phyloP scores from a whole-genome alignment of 176 grass and related monocot species.

The Oryza glaberrima region DNA sequence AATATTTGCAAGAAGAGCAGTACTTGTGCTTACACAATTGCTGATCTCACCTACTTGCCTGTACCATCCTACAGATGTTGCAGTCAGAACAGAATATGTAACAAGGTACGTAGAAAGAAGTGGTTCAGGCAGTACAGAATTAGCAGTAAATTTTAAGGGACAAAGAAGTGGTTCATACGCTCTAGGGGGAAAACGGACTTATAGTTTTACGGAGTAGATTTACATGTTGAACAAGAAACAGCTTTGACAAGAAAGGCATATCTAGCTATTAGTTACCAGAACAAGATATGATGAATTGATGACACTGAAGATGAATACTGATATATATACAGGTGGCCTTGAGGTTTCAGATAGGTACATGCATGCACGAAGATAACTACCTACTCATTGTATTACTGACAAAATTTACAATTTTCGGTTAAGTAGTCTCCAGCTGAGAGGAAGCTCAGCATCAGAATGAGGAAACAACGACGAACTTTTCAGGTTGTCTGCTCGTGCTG shows the following conservation, averaged over 20 bases:
- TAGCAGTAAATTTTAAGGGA: neutral
- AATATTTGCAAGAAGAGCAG: neutral
- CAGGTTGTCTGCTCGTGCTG: neutral
- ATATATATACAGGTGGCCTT: conserved; percentile 26
- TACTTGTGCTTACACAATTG: neutral
- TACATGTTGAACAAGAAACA: neutral
- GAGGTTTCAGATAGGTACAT: conserved; percentile 7
- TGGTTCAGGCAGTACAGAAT: neutral
- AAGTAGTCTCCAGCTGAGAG: neutral
- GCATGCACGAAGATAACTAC: neutral
- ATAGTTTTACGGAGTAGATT: neutral
- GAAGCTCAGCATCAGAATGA: neutral
- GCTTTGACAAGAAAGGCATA: neutral
- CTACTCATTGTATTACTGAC: neutral
- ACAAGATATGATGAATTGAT: neutral
- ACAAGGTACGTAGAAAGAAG: neutral
- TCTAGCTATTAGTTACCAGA: neutral
- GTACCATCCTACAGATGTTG: neutral
- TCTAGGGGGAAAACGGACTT: neutral
- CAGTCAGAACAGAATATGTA: neutral
- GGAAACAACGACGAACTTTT: neutral
- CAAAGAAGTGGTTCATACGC: too few relatives aligned
- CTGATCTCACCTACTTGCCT: neutral
- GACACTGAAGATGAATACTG: neutral
- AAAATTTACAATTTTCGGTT: conserved; percentile 30